Base-by-base conservation (phyloP, 345 rosid genomes). In the Raphanus raphanistrum region DNA sequence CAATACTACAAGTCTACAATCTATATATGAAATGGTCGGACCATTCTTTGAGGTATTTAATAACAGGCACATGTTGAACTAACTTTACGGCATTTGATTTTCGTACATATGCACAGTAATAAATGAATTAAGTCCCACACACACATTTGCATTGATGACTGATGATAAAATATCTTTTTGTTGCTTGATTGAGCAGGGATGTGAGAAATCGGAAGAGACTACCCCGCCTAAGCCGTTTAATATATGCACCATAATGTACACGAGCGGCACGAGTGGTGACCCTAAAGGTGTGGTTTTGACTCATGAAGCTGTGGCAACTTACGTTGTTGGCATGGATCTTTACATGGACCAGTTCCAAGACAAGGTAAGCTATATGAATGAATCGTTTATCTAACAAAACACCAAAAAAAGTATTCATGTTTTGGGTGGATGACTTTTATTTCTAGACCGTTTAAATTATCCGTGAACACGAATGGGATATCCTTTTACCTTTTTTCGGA, bases 231-330 rank as follows among this genome's bases (percentile, higher is more conserved):
- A 82, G 82, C 87, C 94, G 62, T 76, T 71, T 67, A 80, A 79
- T 84, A 82, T 87, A 70, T 92, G 97, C 91, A 90, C 99, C 63
- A 90, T 95, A 70, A 95, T 95, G 97, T 92, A 95, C 63, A 95
- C 99, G 16, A 95, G 99, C 13, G 99, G 99, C 59, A 92, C 99
- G 78, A 95, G 97, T 74, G 99, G 99, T 73, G 90, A 90, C 63
- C 99, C 99, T 21, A 95, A 95, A 84, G 98, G 99, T 4, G 99
- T 95, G 62, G 91, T 92, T 71, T 76, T 95, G 63, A 88, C 89
- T 54, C 99, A 95, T 71, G 97, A 95, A 86, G 88, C 88, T 7
- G 78, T 92, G 12, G 81, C 88, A 3, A 58, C 80, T 38, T 84
- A 82, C 21, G 89, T 92, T 31, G 78, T 84, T 43, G 97, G 98